Evolutionary conservation across 108 stramenopile genomes (phyloP), one percentile per base, ranked within the genome.

Genomic region (Cyclotella kingstonii): DNA sequence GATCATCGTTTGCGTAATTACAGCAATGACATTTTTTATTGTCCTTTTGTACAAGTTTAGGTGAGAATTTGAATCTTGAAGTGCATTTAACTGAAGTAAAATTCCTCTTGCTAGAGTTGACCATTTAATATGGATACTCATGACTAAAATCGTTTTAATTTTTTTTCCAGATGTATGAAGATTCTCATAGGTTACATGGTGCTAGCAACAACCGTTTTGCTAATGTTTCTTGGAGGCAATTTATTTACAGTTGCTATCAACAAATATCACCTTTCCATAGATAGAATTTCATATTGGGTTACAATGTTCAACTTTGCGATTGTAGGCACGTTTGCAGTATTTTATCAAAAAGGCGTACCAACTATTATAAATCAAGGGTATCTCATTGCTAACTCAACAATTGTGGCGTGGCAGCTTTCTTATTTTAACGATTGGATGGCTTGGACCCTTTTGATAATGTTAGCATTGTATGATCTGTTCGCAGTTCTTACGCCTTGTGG

Each of bases 401-500:
- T 96, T 62, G 75, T 98, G 70, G 96, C 95, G 0, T 98, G 96
- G 96, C 92, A 97, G 54, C 72, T 98, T 6, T 79, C 84, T 8
- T 82, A 86, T 45, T 93, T 98, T 50, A 87, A 91, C 53, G 87
- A 85, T 52, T 97, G 95, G 96, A 98, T 95, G 38, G 83, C 94
- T 3, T 98, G 98, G 98, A 79, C 91, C 15, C 65, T 98, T 10
- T 60, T 98, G 22, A 86, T 98, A 6, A 85, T 95, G 70, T 73
- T 98, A 51, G 96, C 95, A 3, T 68, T 98, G 38, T 98, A 98
- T 63, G 97, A 98, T 76, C 72, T 95, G 27, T 94, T 86, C 66
- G 97, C 96, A 2, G 96, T 98, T 7, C 70, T 98, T 17, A 86
- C 96, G 1, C 98, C 98, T 0, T 97, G 94, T 76, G 98, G 98